Evolutionary conservation across 2,329 filamentous ascomycete species (phyloP), one percentile per base, ranked within the genome.

Genomic region (Fusarium verticillioides): DNA sequence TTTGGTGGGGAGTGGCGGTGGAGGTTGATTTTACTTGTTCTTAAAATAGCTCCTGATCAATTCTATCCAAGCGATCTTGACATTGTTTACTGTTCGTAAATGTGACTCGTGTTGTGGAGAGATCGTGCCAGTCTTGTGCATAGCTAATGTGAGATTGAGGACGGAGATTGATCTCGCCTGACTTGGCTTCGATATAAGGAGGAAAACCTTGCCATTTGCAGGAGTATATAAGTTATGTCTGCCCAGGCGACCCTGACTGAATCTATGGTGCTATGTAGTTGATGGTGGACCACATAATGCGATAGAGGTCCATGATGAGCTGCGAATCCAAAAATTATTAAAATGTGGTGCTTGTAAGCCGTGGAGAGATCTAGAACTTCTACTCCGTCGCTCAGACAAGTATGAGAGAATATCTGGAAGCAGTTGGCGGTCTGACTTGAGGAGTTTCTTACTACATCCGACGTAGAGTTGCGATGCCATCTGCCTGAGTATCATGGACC

Each of bases 1-100:
- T 77, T 82, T 82, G 80, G 80, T 60, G 77, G 80, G 66, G 71
- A 76, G 66, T 80, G 80, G 80, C 78, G 79, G 80, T 19, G 80
- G 80, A 82, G 76, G 80, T 71, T 77, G 65, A 62, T 73, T 77
- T 77, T 67, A 52, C 58, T 61, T 59, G 56, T 68, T 72, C 21
- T 59, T 59, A 50, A 71, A 67, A 67, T 74, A 69, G 46, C 30
- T 68, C 62, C 59, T 44, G 59, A 65, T 72, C 63, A 72, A 64
- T 71, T 57, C 30, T 21, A 60, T 21, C 18, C n/a, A 40, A 39
- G 23, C 37, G 66, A 64, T 68, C 66, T 70, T 56, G 58, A 39
- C 50, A 28, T 23, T 34, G 37, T 8, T 11, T 16, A 30, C 47
- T 53, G 46, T 21, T 18, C 43, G 23, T n/a, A 23, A 34, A n/a